Evolutionary conservation across 768 basidiomycete species (phyloP).

Genomic region (Hericium coralloides): DNA sequence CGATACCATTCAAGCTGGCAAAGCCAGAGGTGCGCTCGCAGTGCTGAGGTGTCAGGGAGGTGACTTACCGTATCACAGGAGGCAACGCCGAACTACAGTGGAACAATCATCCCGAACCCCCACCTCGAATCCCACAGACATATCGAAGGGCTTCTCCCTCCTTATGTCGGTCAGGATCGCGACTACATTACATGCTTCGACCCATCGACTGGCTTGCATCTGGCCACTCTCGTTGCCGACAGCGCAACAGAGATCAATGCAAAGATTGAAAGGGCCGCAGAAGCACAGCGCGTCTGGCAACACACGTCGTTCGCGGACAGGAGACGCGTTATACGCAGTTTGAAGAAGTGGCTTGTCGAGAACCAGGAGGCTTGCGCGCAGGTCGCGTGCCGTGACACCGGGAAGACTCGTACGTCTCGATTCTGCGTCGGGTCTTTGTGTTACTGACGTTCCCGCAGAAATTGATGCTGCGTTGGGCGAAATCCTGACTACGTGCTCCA

Average conservation of each 20-base stretch:
- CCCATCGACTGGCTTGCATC: constrained; percentile 79
- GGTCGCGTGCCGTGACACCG: constrained; percentile 88
- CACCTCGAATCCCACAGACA: constrained; percentile 57
- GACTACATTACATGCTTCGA: constrained; percentile 88
- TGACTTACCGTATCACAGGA: constrained; percentile 1
- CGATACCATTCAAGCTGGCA: constrained; percentile 54
- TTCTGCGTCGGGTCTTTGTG: neutral
- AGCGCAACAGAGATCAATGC: constrained; percentile 55
- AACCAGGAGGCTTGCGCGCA: constrained; percentile 83
- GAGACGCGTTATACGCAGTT: constrained; percentile 72
- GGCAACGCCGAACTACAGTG: constrained; percentile 37
- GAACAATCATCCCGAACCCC: constrained; percentile 47
- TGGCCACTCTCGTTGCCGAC: constrained; percentile 73
- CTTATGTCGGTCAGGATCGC: constrained; percentile 33
- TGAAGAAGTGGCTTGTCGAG: constrained; percentile 88
- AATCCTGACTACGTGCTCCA: constrained; percentile 89
- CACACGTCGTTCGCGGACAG: constrained; percentile 71
- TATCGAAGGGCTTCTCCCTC: constrained; percentile 44
- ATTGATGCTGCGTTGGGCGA: constrained; percentile 93
- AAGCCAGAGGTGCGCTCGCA: constrained; percentile 46
- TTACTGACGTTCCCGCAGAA: constrained; percentile 37
- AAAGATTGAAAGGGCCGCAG: constrained; percentile 60
- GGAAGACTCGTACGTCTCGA: constrained; percentile 73
- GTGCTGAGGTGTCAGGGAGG: neutral
- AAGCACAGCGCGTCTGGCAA: constrained; percentile 68